Evolutionary conservation across 108 stramenopile genomes (phyloP), one percentile per base, ranked within the genome.

Genomic region (Schizochytrium sp.): DNA sequence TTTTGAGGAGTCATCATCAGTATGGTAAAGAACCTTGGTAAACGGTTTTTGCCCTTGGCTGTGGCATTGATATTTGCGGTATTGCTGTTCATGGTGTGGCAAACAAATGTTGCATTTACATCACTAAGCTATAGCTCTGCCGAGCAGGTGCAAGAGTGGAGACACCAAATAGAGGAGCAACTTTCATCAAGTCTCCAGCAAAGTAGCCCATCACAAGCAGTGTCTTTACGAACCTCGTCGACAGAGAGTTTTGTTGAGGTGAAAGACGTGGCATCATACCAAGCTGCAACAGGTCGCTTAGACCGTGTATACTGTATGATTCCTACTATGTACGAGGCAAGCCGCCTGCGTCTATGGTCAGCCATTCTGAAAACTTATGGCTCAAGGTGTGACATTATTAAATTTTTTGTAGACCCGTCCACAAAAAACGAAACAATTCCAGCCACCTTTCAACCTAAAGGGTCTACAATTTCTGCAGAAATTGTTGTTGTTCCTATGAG

Each of bases 251-350:
- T 8, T 5, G 44, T 69, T 44, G 28, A 28, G 12, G 64, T 69
- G 64, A 12, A 7, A 8, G 76, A 83, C 28, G 76, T 53, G 5
- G 10, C 10, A 1, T 55, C 50, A 53, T 83, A 83, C 47, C 50
- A 47, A 5, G 28, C 7, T 5, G 76, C 5, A 7, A 2, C 76
- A 7, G 76, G 76, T 7, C 76, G 76, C 45, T 10, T 10, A 28
- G 76, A 83, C 53, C 47, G 76, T 38, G 5, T 83, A 53, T 83
- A 83, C 28, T 83, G 76, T 28, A 83, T 83, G 76, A 40, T 83
- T 56, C 76, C 76, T 13, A 83, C 50, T 53, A 83, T 83, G 76
- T 83, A 55, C 50, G 10, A 10, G 47, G 17, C 2, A 0, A 83
- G 28, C 8, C 76, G 76, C 50, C 13, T 40, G 53, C 10, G n/a